A percentile compares a stretch with the other conserved stretches of the same genome.
Evolutionary conservation across 2,329 filamentous ascomycete species (phyloP).

Genomic region (Epichloe festucae): DNA sequence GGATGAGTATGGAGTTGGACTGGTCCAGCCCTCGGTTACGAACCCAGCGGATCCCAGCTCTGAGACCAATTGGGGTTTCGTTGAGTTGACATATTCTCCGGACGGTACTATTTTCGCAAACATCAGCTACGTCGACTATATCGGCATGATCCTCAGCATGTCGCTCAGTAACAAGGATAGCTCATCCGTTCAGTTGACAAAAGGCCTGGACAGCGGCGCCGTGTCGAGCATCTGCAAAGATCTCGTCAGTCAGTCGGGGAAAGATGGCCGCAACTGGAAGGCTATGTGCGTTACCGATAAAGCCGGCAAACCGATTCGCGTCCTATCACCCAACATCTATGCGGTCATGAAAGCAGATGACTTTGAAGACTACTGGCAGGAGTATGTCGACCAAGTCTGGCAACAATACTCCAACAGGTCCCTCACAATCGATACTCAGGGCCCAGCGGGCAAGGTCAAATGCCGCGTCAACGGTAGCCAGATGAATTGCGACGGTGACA

Average conservation of each 20-base stretch:
- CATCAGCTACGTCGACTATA: slow-evolving; percentile 38
- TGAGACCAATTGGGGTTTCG: slow-evolving; percentile 34
- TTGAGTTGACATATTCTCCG: slow-evolving; percentile 33
- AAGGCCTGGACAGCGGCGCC: slow-evolving; percentile 24
- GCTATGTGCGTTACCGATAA: slow-evolving; percentile 28
- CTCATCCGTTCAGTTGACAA: slow-evolving; percentile 24
- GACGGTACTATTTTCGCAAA: slow-evolving; percentile 31
- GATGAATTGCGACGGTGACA: slow-evolving; percentile 29
- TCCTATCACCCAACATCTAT: slow-evolving; percentile 32
- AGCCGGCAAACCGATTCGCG: slow-evolving; percentile 26
- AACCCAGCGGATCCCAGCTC: slow-evolving; percentile 30
- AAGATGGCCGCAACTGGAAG: slow-evolving; percentile 30
- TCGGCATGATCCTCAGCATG: slow-evolving; percentile 39
- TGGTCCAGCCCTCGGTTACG: slow-evolving; percentile 36
- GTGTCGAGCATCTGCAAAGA: slow-evolving; percentile 28
- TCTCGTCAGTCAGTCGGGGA: slow-evolving; percentile 21
- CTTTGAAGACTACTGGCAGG: slow-evolving; percentile 29
- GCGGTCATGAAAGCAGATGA: slow-evolving; percentile 19
- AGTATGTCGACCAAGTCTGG: slow-evolving; percentile 35
- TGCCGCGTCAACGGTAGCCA: slow-evolving; percentile 24
- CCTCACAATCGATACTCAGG: slow-evolving; percentile 32
- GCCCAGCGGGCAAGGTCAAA: slow-evolving; percentile 22
- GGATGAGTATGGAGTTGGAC: slow-evolving; percentile 16
- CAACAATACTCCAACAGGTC: slow-evolving; percentile 22
- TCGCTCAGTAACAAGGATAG: slow-evolving; percentile 22